phyloP scores from a whole-genome alignment of 2,329 filamentous ascomycete species.

The Phyllosticta citriasiana region DNA sequence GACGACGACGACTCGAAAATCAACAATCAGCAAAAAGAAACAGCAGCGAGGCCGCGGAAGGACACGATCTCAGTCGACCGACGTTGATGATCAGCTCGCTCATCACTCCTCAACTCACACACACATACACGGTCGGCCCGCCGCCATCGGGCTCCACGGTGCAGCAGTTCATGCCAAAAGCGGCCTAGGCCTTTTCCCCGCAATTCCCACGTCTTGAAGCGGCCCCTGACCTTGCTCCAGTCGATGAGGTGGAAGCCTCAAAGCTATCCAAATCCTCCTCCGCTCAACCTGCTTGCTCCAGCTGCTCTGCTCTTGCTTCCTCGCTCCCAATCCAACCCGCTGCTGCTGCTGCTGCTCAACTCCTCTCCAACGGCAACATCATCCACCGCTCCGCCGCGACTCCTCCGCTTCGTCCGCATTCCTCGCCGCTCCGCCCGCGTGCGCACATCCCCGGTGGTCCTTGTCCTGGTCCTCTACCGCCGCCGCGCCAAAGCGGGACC shows the following conservation, averaged over 20 bases:
- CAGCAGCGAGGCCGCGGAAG: neutral
- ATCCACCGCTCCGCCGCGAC: neutral
- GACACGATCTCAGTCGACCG: no score
- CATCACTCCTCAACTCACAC: neutral
- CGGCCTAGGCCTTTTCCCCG: neutral
- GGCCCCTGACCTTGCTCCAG: neutral
- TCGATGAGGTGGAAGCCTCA: neutral
- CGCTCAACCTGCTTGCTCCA: neutral
- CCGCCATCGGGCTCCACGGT: neutral
- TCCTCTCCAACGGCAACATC: neutral
- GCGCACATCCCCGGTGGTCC: neutral
- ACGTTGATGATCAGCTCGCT: neutral
- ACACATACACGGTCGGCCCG: neutral
- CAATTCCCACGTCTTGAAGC: neutral
- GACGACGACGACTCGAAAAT: neutral
- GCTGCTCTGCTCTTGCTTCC: neutral
- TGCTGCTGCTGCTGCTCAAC: neutral
- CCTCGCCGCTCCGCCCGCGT: neutral
- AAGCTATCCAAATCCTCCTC: constrained; percentile 4
- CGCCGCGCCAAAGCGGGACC: constrained; percentile 5
- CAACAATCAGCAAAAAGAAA: neutral
- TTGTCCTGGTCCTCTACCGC: constrained; percentile 1
- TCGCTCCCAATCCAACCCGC: neutral
- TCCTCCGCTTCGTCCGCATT: neutral
- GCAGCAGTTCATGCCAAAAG: neutral